Evolutionary conservation across 2,329 filamentous ascomycete genomes (phyloP), one percentile per base, ranked within the genome.

Genomic region (Phialemoniopsis sp.): DNA sequence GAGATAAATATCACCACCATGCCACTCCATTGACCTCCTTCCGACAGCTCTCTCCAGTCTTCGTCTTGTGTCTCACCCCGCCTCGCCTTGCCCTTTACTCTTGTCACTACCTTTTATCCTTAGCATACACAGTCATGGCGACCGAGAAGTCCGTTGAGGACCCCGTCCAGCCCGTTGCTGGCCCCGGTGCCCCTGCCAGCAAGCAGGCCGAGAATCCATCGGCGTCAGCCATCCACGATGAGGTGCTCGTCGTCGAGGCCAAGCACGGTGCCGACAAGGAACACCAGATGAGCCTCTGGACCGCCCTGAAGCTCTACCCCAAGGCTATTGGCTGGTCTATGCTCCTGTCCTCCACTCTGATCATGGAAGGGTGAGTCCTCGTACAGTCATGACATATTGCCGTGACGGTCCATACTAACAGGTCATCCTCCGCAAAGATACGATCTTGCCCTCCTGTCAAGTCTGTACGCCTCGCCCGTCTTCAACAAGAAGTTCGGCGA

Each of bases 371-470:
- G 21, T 26, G 21, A 26, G 21, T 26, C 21, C 21, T 26, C 21
- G 6, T 26, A 10, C 21, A 6, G 6, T 26, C 6, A 10, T 10
- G 21, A 26, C 21, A 26, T 26, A 26, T 26, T 26, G 21, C 21
- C 21, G 21, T 26, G 21, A 26, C 10, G 6, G 21, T 10, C 21
- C 10, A 6, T 26, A 26, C 21, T 26, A 26, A 26, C 10, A n/a
- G 21, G 6, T 26, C 21, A 6, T 26, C 10, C 21, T 10, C 21
- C 10, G 21, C 10, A 10, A 70, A 26, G 21, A 10, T 72, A 76
- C 50, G 73, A 77, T 46, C 62, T 73, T 8, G 70, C 70, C 1
- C 53, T 77, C 0, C 54, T 77, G 4, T 60, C 65, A 2, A 72
- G 67, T 33, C 58, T 77, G 30, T 76, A 72, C 46, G 70, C 65